Conservation (phyloP, 345 rosid species). For the Trapa incisa region DNA sequence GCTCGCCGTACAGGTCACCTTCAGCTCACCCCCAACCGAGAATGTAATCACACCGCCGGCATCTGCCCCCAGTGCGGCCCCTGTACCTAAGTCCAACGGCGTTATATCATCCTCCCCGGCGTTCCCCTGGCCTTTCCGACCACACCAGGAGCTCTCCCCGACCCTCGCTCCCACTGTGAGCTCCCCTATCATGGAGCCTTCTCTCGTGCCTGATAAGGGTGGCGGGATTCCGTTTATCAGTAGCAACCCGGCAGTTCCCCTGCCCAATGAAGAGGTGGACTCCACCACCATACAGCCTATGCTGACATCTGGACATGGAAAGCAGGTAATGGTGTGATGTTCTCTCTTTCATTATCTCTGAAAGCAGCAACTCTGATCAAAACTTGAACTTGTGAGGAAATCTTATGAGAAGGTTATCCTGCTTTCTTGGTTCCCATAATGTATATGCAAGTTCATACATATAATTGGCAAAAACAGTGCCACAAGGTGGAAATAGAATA, state of each 20-base stretch:
- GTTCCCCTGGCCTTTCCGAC: conserved; percentile 78
- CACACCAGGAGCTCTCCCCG: conserved; percentile 47
- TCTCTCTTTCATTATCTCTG: too few relatives aligned
- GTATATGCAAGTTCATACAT: too few relatives aligned
- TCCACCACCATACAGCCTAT: conserved; percentile 72
- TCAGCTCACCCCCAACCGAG: conserved; percentile 15
- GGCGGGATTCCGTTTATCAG: conserved; percentile 72
- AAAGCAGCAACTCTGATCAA: too few relatives aligned
- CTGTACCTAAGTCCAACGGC: conserved; percentile 50
- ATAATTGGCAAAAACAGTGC: too few relatives aligned
- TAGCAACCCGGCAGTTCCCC: conserved; percentile 92
- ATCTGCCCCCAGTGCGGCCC: conserved; percentile 12
- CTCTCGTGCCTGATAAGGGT: conserved; percentile 42
- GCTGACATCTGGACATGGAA: conserved; percentile 34
- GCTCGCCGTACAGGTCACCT: conserved; percentile 46
- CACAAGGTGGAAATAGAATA: too few relatives aligned
- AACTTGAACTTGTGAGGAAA: too few relatives aligned
- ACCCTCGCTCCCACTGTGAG: conserved; percentile 40
- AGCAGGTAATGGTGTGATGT: conserved; percentile 20
- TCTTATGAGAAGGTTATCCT: too few relatives aligned
- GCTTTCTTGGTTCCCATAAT: too few relatives aligned
- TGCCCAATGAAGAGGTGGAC: conserved; percentile 95
- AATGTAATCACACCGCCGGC: conserved; percentile 6
- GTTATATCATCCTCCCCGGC: conserved; percentile 51
- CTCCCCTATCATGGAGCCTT: conserved; percentile 30